These are phyloP conservation scores for Myotisia sp. DNA, from an alignment of 2,329 filamentous ascomycete species.

Conservation along the genomic window DNA sequence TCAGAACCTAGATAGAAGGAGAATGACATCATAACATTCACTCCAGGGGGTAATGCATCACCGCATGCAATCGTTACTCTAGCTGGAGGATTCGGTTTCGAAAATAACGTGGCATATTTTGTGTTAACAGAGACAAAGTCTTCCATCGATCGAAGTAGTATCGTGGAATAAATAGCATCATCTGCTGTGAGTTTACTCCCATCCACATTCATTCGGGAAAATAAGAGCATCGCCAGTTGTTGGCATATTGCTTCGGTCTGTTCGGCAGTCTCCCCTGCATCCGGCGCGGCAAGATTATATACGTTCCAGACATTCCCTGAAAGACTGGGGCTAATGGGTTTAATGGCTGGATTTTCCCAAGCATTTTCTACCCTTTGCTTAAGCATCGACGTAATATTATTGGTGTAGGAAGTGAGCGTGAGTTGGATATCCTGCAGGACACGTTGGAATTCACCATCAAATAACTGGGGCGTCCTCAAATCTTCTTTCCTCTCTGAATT, in stretches of 20 bases:
- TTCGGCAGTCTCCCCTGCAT: conserved; percentile 25
- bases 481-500: conserved; percentile 11
- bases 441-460: conserved; percentile 49
- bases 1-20: conserved; percentile 28
- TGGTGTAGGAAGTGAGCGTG: not conserved
- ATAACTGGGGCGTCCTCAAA: conserved; percentile 43
- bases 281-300: conserved; percentile 26
- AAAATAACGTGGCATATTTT: conserved; percentile 62
- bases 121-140: conserved; percentile 64
- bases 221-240: conserved; percentile 15
- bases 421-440: conserved; percentile 21
- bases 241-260: conserved; percentile 26
- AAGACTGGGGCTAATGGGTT: not conserved
- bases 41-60: conserved; percentile 44
- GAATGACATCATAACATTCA: conserved; percentile 48
- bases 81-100: conserved; percentile 65
- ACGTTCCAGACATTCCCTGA: conserved; percentile 21
- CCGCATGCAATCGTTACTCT: conserved; percentile 73
- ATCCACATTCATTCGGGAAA: conserved; percentile 1
- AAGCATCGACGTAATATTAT: too few relatives aligned
- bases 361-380: too few relatives aligned
- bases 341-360: too few relatives aligned
- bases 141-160: conserved; percentile 65
- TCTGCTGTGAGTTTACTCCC: conserved; percentile 16
- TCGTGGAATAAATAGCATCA: conserved; percentile 36